Conservation (phyloP, 1,139 yeast species). For the Debaryomycetaceae sp. region DNA sequence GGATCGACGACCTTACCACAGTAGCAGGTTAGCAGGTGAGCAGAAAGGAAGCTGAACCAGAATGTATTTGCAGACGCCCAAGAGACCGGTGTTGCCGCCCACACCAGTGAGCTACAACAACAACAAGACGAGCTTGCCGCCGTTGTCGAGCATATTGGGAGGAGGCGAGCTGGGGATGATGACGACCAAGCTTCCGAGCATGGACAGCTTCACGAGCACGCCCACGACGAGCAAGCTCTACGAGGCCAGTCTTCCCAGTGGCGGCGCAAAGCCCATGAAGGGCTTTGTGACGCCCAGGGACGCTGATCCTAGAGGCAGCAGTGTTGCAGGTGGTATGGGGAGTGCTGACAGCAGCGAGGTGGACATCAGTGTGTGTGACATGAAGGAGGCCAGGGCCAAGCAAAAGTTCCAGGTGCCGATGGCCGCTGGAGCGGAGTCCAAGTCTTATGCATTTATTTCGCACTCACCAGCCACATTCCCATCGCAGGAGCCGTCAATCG, state of each 20-base stretch:
- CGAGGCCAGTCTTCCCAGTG: background rate
- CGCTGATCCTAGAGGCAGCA: background rate
- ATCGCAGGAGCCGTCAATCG: constrained; percentile 77
- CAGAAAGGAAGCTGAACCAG: background rate
- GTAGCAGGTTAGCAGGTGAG: background rate
- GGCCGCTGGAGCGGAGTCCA: constrained; percentile 16
- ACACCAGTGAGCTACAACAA: constrained; percentile 18
- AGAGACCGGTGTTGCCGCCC: constrained; percentile 28
- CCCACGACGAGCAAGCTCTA: constrained; percentile 6
- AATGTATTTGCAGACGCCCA: constrained; percentile 28
- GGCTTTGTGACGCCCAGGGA: background rate
- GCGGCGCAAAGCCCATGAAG: background rate
- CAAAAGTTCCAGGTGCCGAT: background rate
- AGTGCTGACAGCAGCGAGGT: constrained; percentile 4
- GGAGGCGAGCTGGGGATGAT: constrained; percentile 14
- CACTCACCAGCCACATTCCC: constrained; percentile 89
- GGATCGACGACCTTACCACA: background rate
- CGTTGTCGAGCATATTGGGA: constrained; percentile 34
- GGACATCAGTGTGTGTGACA: constrained; percentile 2
- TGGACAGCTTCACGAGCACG: constrained; percentile 18
- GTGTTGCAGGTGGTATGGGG: background rate
- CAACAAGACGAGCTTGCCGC: constrained; percentile 35
- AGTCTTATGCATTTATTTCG: constrained; percentile 82
- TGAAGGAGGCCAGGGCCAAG: constrained; percentile 1
- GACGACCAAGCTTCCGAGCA: constrained; percentile 21